Evolutionary conservation across 2,329 filamentous ascomycete genomes (phyloP).

Genomic region (Cladosporium sphaerospermum): DNA sequence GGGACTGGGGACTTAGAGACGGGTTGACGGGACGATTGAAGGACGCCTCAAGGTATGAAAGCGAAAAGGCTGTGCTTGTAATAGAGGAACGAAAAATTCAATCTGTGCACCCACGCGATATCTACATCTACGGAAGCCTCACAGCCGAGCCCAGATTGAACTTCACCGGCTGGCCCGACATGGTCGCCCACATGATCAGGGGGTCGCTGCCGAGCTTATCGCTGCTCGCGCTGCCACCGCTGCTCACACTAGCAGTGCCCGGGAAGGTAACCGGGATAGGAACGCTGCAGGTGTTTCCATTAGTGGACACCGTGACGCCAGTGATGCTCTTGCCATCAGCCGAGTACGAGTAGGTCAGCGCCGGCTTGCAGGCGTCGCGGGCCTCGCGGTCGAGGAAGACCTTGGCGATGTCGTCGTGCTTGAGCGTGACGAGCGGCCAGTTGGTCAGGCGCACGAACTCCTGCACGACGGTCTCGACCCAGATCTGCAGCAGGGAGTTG

Average conservation of each 20-base stretch:
- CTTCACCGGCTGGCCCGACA: slow-evolving; percentile 31
- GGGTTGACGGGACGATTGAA: too few species aligned
- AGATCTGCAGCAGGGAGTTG: slow-evolving; percentile 51
- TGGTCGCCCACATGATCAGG: slow-evolving; percentile 34
- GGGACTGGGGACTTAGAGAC: too few species aligned
- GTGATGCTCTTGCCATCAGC: slow-evolving; percentile 41
- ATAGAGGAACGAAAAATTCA: too few species aligned
- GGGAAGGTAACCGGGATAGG: slow-evolving; percentile 53
- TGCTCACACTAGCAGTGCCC: slow-evolving; percentile 33
- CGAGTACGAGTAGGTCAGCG: slow-evolving; percentile 41
- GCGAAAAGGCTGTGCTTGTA: too few species aligned
- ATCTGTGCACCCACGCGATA: too few species aligned
- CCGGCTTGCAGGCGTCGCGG: slow-evolving; percentile 47
- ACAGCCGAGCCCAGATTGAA: slow-evolving; percentile 27
- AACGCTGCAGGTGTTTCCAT: slow-evolving; percentile 45
- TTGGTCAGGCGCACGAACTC: slow-evolving; percentile 49
- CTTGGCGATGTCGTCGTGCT: slow-evolving; percentile 50
- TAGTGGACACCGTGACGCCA: slow-evolving; percentile 43
- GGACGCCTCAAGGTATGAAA: too few species aligned
- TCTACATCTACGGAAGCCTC: slow-evolving; percentile 11
- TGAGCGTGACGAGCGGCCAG: slow-evolving; percentile 51
- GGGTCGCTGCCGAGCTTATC: slow-evolving; percentile 49
- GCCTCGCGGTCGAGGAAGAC: slow-evolving; percentile 49
- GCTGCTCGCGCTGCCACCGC: slow-evolving; percentile 29
- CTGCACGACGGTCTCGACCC: slow-evolving; percentile 49